Base-by-base conservation (phyloP, 352 stramenopile genomes). In the Phytophthora pini region DNA sequence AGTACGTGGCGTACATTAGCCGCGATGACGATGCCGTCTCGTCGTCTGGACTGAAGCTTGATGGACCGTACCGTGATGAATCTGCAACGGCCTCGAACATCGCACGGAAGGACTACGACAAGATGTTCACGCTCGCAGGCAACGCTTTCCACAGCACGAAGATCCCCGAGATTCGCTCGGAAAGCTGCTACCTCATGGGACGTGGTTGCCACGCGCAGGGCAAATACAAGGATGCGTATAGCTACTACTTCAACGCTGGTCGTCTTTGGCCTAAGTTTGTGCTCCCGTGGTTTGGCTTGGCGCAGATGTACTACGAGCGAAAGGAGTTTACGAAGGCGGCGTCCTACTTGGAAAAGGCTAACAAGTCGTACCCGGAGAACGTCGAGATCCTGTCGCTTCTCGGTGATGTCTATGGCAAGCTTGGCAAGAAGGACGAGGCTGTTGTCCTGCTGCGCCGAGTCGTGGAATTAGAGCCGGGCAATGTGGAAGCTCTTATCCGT, bases 131-230 rank as follows among this genome's bases (percentile, higher is more conserved):
- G 10, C 84, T 96, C 7, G 88, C 88, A 2, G 87, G 87, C 5
- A 96, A 91, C 51, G 88, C 88, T 27, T 96, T 95, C 69, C 88
- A 96, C 73, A 93, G 82, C 57, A 96, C 88, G 1, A 93, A 95
- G 69, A 93, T 94, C 13, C 69, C 87, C 7, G 84, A 94, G 56
- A 98, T 99, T 29, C 94, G 97, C 50, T 98, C 95, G 10, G 97
- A 99, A 75, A 98, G 94, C 62, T 97, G 97, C 51, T 99, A 98
- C 71, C 87, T 98, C 32, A 95, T 98, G 77, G 97, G 93, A 10
- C 90, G 97, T 52, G 96, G 97, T n/a, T 95, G 95, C 55, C 97
- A 99, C 68, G 92, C 95, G 32, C 84, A 85, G 56, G 90, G 89
- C 52, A 97, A 98, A 62, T 97, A 98, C 76, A 96, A 98, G 66